These are phyloP conservation scores for Mycena olivaceomarginata DNA, from an alignment of 768 basidiomycete genomes.

Conservation along the genomic window DNA sequence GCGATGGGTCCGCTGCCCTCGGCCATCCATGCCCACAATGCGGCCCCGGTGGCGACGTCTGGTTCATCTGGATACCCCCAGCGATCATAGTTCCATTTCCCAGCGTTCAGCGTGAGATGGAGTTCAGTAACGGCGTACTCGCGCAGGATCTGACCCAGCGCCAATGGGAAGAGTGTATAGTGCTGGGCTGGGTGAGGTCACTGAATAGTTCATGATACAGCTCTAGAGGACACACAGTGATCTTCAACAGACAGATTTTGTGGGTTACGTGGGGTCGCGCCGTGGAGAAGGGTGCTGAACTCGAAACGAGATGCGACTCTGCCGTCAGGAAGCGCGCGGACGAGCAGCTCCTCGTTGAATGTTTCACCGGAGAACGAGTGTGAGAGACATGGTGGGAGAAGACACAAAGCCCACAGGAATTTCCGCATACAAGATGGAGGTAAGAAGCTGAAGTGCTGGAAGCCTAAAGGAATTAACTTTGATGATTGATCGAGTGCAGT, in stretches of 20 bases:
- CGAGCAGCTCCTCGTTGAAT: constrained; percentile 67
- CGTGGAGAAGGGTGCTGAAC: constrained; percentile 80
- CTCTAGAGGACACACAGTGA: constrained; percentile 58
- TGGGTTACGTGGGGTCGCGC: constrained; percentile 75
- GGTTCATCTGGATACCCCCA: constrained; percentile 90
- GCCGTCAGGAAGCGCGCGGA: constrained; percentile 84
- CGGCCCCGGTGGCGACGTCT: constrained; percentile 90
- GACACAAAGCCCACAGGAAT: constrained; percentile 28
- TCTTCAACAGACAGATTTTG: constrained; percentile 69
- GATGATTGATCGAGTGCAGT: not conserved
- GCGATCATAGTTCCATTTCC: constrained; percentile 91
- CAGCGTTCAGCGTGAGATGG: constrained; percentile 92
- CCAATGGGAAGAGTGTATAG: constrained; percentile 90
- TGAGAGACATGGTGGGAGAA: constrained; percentile 21
- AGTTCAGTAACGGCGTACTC: constrained; percentile 92
- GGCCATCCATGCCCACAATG: constrained; percentile 96
- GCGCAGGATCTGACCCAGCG: constrained; percentile 90
- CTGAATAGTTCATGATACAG: not conserved
- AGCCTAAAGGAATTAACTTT: not conserved
- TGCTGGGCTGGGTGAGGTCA: constrained; percentile 78
- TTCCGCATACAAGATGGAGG: constrained; percentile 19
- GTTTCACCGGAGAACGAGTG: constrained; percentile 57
- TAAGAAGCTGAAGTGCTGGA: constrained; percentile 3
- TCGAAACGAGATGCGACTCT: constrained; percentile 88
- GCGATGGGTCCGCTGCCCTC: constrained; percentile 63